These are phyloP conservation scores for Talaromyces wortmannii DNA, from an alignment of 495 filamentous ascomycete species.

Conservation along the genomic window DNA sequence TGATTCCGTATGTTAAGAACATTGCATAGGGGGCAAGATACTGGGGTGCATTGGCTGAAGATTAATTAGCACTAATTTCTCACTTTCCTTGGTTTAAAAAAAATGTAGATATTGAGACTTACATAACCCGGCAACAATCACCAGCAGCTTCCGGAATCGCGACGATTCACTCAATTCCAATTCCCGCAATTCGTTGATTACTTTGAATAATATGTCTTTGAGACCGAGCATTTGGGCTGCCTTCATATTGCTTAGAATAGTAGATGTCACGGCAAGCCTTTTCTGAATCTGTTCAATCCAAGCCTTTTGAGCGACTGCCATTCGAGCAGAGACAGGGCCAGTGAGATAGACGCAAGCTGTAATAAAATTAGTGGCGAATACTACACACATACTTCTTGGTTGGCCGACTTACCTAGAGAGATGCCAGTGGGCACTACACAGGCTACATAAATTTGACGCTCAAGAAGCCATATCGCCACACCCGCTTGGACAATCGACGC, in stretches of 20 bases:
- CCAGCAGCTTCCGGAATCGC: conserved; percentile 9
- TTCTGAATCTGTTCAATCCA: conserved; percentile 6
- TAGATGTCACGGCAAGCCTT: conserved; percentile 9
- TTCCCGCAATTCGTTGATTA: conserved; percentile 43
- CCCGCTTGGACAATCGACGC: conserved; percentile 45
- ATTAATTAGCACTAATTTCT: background rate
- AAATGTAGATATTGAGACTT: background rate
- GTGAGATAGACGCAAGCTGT: background rate
- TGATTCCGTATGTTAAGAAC: conserved; percentile 31
- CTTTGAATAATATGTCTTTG: conserved; percentile 18
- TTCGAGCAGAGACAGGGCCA: background rate
- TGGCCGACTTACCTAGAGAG: conserved; percentile 27
- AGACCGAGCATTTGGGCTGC: conserved; percentile 48
- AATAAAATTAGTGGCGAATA: background rate
- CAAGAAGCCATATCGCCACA: conserved; percentile 45
- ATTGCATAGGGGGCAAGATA: conserved; percentile 29
- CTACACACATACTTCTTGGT: background rate
- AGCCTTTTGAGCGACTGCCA: background rate
- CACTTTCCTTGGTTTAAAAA: background rate
- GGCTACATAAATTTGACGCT: conserved; percentile 39
- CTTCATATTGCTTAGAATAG: conserved; percentile 22
- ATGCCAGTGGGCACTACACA: conserved; percentile 39
- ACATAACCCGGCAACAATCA: conserved; percentile 11
- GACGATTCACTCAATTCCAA: conserved; percentile 39
- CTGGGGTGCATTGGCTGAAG: conserved; percentile 5